Evolutionary conservation across 2,329 filamentous ascomycete species (phyloP).

Genomic region (Pseudogymnoascus verrucosus): DNA sequence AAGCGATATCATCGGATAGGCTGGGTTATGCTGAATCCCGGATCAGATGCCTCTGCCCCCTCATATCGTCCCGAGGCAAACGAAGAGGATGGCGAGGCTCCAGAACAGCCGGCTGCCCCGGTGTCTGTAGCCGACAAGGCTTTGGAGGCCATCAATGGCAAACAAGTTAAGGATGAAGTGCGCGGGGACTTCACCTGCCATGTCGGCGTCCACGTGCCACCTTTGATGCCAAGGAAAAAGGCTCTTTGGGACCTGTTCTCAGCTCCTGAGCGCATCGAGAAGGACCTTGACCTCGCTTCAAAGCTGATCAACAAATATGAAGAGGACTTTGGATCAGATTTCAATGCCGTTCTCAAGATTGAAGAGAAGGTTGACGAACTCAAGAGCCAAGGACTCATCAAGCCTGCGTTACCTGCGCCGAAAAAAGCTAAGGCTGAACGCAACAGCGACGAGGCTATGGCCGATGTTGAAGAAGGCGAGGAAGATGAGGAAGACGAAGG

Average conservation of each 20-base stretch:
- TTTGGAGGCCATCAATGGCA: conserved; percentile 89
- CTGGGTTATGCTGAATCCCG: conserved; percentile 92
- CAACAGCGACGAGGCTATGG: conserved; percentile 54
- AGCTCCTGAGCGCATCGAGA: conserved; percentile 83
- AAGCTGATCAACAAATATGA: conserved; percentile 81
- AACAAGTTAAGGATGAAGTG: conserved; percentile 90
- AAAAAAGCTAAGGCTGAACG: conserved; percentile 51
- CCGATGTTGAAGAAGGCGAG: conserved; percentile 71
- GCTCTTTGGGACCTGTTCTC: conserved; percentile 96
- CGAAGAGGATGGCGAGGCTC: conserved; percentile 47
- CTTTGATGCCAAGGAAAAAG: conserved; percentile 80
- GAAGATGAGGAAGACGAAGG: conserved; percentile 62
- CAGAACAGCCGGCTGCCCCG: conserved; percentile 33
- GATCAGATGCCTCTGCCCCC: conserved; percentile 52
- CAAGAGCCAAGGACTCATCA: conserved; percentile 65
- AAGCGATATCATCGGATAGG: conserved; percentile 97
- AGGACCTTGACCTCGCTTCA: conserved; percentile 76
- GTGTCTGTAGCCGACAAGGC: conserved; percentile 71
- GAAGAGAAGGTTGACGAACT: conserved; percentile 82
- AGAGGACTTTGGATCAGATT: conserved; percentile 67
- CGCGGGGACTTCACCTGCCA: conserved; percentile 96
- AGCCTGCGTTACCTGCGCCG: conserved; percentile 50
- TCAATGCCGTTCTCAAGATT: conserved; percentile 71
- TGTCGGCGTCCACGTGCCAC: conserved; percentile 90
- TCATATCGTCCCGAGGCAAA: conserved; percentile 67